Conservation (phyloP, 2,329 filamentous ascomycete species). For the Mycosphaerella arachidis region DNA sequence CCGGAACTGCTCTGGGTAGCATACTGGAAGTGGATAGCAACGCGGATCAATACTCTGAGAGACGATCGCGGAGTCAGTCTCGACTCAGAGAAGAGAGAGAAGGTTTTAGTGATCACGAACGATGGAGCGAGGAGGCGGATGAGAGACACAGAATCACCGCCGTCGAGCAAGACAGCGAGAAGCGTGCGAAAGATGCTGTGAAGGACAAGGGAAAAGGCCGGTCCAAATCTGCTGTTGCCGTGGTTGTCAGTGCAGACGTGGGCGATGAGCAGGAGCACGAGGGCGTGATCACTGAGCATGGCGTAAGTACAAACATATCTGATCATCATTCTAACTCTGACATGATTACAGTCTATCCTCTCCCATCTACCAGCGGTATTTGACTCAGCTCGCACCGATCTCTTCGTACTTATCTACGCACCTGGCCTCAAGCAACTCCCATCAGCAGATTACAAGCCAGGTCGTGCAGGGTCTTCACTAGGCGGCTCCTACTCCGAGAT, state of each 20-base stretch:
- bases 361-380: conserved; percentile 79
- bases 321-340: conserved; percentile 22
- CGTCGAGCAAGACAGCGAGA: conserved; percentile 25
- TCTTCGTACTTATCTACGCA: conserved; percentile 87
- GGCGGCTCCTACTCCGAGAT: conserved; percentile 87
- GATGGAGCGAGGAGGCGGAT: conserved; percentile 88
- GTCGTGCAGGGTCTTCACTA: conserved; percentile 56
- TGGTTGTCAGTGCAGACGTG: conserved; percentile 79
- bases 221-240: conserved; percentile 67
- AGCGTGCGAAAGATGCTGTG: conserved; percentile 19
- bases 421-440: conserved; percentile 62
- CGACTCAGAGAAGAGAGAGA: conserved; percentile 23
- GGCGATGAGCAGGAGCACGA: conserved; percentile 54
- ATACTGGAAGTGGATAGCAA: conserved; percentile 79
- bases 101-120: conserved; percentile 64
- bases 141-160: conserved; percentile 44
- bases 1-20: conserved; percentile 75
- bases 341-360: conserved; percentile 56
- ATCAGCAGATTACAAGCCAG: conserved; percentile 31
- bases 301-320: conserved; percentile 54
- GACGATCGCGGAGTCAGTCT: conserved; percentile 16
- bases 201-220: conserved; percentile 24
- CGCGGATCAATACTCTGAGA: conserved; percentile 49
- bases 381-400: conserved; percentile 66
- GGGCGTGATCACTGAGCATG: conserved; percentile 66